Evolutionary conservation across 129 eudicot species (phyloP), one percentile per base, ranked within the genome.

Genomic region (Flaveria ramosissima): DNA sequence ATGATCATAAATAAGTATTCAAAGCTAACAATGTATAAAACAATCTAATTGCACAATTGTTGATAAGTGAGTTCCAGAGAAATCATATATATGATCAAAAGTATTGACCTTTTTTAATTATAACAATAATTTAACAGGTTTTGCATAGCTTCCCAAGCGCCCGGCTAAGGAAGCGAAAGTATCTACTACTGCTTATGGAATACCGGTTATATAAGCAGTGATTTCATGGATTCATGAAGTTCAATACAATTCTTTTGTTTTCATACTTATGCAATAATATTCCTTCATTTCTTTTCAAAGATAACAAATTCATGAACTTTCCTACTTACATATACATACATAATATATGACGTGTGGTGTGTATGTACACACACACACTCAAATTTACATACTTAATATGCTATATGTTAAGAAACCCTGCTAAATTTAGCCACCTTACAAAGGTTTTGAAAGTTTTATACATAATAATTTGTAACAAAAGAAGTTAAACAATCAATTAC

Each of bases 161-260:
- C n/a, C n/a, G n/a, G n/a, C n/a, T n/a, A n/a, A n/a, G n/a, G n/a
- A n/a, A n/a, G n/a, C n/a, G n/a, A n/a, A n/a, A n/a, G n/a, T n/a
- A n/a, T n/a, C n/a, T n/a, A n/a, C n/a, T n/a, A n/a, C n/a, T n/a
- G n/a, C n/a, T n/a, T n/a, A n/a, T n/a, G n/a, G n/a, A n/a, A n/a
- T n/a, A n/a, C n/a, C n/a, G n/a, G n/a, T n/a, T n/a, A n/a, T n/a
- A n/a, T n/a, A n/a, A n/a, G n/a, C n/a, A n/a, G n/a, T n/a, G n/a
- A n/a, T n/a, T n/a, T n/a, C n/a, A 68, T 57, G 76, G 47, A 68
- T 65, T 52, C 19, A 14, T 53, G 12, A 20, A 67, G 63, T 51
- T 41, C 0, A 17, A 39, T 53, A 21, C 26, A 36, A 32, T 36
- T 36, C 6, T 6, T 36, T 5, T 36, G 41, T 36, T 36, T 36